Percentiles rank a stretch among this genome's conserved stretches.
Evolutionary conservation across 495 filamentous ascomycete species (phyloP).

Genomic region (Aspergillus carlsbadensis): DNA sequence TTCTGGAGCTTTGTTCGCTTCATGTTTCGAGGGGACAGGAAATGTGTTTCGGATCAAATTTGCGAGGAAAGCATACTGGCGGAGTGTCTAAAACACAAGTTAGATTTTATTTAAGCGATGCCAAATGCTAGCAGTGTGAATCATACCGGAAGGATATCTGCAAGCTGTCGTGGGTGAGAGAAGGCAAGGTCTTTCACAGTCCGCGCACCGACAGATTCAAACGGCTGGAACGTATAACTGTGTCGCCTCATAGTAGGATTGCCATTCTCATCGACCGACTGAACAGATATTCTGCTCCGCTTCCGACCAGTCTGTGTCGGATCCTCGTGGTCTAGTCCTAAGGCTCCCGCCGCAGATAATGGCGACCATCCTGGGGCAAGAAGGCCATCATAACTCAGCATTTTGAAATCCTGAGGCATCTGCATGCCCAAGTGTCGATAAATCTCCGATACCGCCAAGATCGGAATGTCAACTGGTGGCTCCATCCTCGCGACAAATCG

Average conservation of each 20-base stretch:
- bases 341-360: constrained; percentile 21
- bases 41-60: constrained; percentile 65
- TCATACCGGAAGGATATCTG: constrained; percentile 67
- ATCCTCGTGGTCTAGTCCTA: constrained; percentile 23
- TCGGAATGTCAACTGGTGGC: constrained; percentile 76
- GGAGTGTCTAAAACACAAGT: constrained; percentile 45
- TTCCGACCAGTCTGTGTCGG: constrained; percentile 28
- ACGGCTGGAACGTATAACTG: constrained; percentile 65
- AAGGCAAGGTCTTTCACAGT: constrained; percentile 74
- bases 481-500: constrained; percentile 83
- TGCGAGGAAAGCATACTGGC: constrained; percentile 72
- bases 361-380: constrained; percentile 52
- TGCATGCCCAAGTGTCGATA: constrained; percentile 60
- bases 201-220: constrained; percentile 67
- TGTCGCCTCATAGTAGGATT: constrained; percentile 53
- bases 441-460: constrained; percentile 64
- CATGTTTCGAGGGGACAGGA: constrained; percentile 22
- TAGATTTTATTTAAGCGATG: not conserved
- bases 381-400: constrained; percentile 65
- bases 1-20: constrained; percentile 9
- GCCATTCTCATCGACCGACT: constrained; percentile 36
- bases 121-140: not conserved
- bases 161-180: constrained; percentile 80
- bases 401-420: constrained; percentile 52
- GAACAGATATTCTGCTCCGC: constrained; percentile 34